Evolutionary conservation across 2,329 filamentous ascomycete species (phyloP), one percentile per base, ranked within the genome.

Genomic region (Epichloe sylvatica): DNA sequence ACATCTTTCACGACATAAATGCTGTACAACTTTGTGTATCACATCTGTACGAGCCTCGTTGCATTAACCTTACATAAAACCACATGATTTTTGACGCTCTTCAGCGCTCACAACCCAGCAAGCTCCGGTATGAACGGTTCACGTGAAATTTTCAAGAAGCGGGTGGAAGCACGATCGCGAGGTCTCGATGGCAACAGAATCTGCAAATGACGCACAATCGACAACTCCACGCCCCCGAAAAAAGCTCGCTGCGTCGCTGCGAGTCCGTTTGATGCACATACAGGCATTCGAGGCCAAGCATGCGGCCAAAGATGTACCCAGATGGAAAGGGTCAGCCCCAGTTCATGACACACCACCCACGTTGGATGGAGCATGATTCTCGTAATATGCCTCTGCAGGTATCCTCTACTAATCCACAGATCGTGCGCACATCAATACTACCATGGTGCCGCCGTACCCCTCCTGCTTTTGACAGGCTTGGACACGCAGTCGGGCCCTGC

Each of bases 231-330:
- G 30, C 8, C 33, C 39, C 39, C 19, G 17, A 21, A 19, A 37
- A 39, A 39, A 36, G 36, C n/a, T 39, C 21, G 38, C 38, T 36
- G 33, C 40, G 25, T 46, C 45, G 17, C 40, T 43, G 15, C 13
- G 12, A n/a, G 21, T 25, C 19, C 11, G 9, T 25, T 23, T 39
- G 25, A n/a, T 44, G 33, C 25, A 35, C 21, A 51, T 44, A 47
- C 45, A 51, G 23, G 34, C 40, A 47, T 51, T 41, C 13, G 39
- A 12, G 25, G 15, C 49, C 35, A 51, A 39, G 34, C 15, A 42
- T 51, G 45, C 45, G 45, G 49, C 49, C 49, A 44, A n/a, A 47
- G 17, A 51, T 47, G 45, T 38, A 44, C 34, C 49, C 49, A 34
- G 35, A 51, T 39, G 34, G 36, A 23, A 30, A 47, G 21, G 17